Percentiles rank a stretch among this genome's conserved stretches.
These are phyloP conservation scores for Clonostachys rosea DNA, from an alignment of 2,329 filamentous ascomycete genomes.

Conservation along the genomic window DNA sequence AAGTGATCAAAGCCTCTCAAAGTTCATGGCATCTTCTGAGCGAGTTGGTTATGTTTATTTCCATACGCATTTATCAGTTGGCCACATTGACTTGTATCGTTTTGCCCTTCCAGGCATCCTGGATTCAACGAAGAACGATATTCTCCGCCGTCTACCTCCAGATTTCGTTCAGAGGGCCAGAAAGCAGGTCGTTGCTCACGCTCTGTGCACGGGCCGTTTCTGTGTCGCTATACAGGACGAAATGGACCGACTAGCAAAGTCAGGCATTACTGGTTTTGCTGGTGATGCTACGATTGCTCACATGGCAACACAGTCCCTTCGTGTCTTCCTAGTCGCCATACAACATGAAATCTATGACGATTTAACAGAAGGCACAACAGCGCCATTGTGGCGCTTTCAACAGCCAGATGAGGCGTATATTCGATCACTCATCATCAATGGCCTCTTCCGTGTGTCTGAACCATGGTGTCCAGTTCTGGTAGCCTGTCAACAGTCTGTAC, in stretches of 20 bases:
- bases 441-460: conserved; percentile 23
- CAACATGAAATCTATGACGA: conserved; percentile 26
- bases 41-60: conserved; percentile 28
- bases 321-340: conserved; percentile 25
- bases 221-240: conserved; percentile 23
- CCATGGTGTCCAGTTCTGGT: conserved; percentile 21
- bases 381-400: conserved; percentile 25
- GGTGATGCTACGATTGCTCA: conserved; percentile 23
- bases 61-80: conserved; percentile 25
- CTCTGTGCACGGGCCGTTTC: conserved; percentile 27
- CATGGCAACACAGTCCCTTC: conserved; percentile 19
- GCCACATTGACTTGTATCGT: conserved; percentile 32
- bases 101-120: conserved; percentile 27
- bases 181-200: conserved; percentile 31
- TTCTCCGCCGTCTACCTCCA: conserved; percentile 23
- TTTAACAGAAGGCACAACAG: conserved; percentile 25
- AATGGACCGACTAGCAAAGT: conserved; percentile 14
- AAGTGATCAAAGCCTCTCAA: conserved; percentile 22
- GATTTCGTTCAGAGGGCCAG: conserved; percentile 28
- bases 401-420: conserved; percentile 22
- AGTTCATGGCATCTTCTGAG: conserved; percentile 20
- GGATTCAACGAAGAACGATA: conserved; percentile 21
- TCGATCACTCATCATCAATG: conserved; percentile 19
- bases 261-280: conserved; percentile 14
- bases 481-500: conserved; percentile 18